Evolutionary conservation across 139 green algal genomes (phyloP).

Genomic region (Coelastrella sp.): DNA sequence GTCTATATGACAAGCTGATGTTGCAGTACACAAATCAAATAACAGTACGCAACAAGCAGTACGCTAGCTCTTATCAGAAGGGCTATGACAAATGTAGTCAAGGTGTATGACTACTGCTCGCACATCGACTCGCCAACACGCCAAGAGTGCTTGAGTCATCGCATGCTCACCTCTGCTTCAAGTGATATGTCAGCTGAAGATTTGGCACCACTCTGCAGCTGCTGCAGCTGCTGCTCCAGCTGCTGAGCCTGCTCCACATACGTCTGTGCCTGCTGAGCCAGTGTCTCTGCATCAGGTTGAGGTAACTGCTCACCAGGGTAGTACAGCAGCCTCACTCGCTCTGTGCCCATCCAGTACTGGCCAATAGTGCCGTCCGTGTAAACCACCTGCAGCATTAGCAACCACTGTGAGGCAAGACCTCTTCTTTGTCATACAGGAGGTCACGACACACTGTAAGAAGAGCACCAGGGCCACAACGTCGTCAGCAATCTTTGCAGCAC

Average conservation of each 20-base stretch:
- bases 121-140: too few relatives aligned
- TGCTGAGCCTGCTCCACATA: slow-evolving; percentile 9
- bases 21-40: too few relatives aligned
- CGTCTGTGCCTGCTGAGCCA: not conserved
- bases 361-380: slow-evolving; percentile 72
- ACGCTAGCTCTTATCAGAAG: too few relatives aligned
- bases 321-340: slow-evolving; percentile 69
- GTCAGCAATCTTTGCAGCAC: too few relatives aligned
- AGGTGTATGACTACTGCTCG: too few relatives aligned
- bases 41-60: too few relatives aligned
- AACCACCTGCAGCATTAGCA: slow-evolving; percentile 50
- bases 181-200: not conserved
- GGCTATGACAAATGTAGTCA: too few relatives aligned
- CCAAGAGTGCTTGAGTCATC: not conserved
- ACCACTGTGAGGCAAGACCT: not conserved
- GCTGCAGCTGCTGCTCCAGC: slow-evolving; percentile 33
- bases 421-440: too few relatives aligned
- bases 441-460: too few relatives aligned
- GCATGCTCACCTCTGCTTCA: slow-evolving; percentile 1
- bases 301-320: slow-evolving; percentile 56
- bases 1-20: too few relatives aligned
- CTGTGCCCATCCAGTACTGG: slow-evolving; percentile 57
- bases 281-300: slow-evolving; percentile 10
- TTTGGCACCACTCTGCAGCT: not conserved
- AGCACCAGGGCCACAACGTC: too few relatives aligned